Evolutionary conservation across 2,329 filamentous ascomycete genomes (phyloP), one percentile per base, ranked within the genome.

Genomic region (Mycocentrospora acerina): DNA sequence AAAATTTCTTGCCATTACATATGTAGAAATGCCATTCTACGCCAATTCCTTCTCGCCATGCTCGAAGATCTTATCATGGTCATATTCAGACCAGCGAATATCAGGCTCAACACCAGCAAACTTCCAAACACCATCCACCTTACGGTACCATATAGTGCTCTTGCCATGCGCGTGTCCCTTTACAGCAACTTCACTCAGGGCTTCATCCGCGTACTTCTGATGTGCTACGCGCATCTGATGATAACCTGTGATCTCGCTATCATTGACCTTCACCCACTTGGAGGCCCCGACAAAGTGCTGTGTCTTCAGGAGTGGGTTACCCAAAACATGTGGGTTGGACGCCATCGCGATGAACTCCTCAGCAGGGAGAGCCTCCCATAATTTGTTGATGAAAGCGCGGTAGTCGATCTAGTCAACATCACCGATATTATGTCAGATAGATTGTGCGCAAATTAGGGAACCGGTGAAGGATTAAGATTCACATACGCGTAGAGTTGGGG

Each of bases 221-320:
- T 45, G 42, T 13, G 42, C 42, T 13, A 42, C 42, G 25, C 42
- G 39, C 35, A 46, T 44, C 40, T 49, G 43, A 31, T 49, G 46
- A 19, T 37, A 12, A 13, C 37, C 40, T 4, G 24, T 25, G 7
- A 49, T 38, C 12, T 29, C 24, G 10, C 24, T 32, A 11, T 41
- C 31, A 7, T 25, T 13, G 4, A 30, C 12, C 6, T 26, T 7
- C 12, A 31, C 16, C 43, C 43, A 49, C 16, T 39, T 43, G 4
- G 36, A 32, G 8, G 29, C 31, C 6, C 46, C 46, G 16, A 46
- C 28, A 19, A 46, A 41, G 28, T 49, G 46, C 26, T 43, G 43
- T 22, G 46, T 41, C 14, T 46, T 44, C 10, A 49, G 14, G 14
- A 28, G 36, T 5, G 34, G n/a, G 24, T 49, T 42, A 12, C 46